Evolutionary conservation across 257 asterid species (phyloP).

Genomic region (Jacaranda mimosifolia): DNA sequence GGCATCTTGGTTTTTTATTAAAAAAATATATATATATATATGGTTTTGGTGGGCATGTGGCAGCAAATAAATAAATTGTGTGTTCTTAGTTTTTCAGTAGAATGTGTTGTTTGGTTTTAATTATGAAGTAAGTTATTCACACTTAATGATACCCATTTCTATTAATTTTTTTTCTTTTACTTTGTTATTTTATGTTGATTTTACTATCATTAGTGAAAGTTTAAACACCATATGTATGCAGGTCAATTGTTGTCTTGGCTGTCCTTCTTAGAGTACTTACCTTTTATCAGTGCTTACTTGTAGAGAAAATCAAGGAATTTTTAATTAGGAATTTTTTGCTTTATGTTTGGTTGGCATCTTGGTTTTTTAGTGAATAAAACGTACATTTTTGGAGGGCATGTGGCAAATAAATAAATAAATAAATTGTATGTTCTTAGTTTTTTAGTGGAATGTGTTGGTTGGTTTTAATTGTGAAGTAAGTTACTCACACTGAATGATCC

Average conservation of each 20-base stretch:
- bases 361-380: too few relatives aligned
- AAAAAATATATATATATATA: too few relatives aligned
- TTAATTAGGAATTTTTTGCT: too few relatives aligned
- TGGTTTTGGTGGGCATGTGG: too few relatives aligned
- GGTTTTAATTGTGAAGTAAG: conserved; percentile 76
- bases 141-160: neutral
- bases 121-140: conserved; percentile 55
- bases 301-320: conserved; percentile 89
- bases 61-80: too few relatives aligned
- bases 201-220: conserved; percentile 2
- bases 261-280: conserved; percentile 89
- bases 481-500: neutral
- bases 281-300: conserved; percentile 93
- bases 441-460: conserved; percentile 97
- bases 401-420: too few relatives aligned
- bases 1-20: too few relatives aligned
- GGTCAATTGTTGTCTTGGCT: conserved; percentile 92
- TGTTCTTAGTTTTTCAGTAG: too few relatives aligned
- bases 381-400: too few relatives aligned
- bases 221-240: conserved; percentile 46
- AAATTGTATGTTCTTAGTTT: too few relatives aligned
- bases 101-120: conserved; percentile 89
- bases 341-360: too few relatives aligned
- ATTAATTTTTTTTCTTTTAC: neutral
- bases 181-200: neutral